These are phyloP conservation scores for Picochlorum sp. DNA, from an alignment of 139 green algal genomes.

Conservation along the genomic window DNA sequence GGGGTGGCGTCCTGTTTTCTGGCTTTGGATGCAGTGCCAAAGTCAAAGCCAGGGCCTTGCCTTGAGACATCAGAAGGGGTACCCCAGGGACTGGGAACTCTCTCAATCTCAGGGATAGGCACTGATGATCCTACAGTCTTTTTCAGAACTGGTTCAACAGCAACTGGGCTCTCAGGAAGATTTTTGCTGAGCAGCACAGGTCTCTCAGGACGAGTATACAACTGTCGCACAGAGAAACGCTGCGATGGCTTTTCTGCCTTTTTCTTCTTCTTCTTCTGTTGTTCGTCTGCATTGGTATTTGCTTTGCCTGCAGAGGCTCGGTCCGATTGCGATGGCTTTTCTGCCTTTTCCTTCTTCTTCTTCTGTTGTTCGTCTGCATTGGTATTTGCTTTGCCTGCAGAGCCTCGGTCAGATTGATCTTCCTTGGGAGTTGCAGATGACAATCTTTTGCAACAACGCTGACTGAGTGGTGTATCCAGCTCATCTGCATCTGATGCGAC, in stretches of 20 bases:
- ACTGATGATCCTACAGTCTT: conserved; percentile 6
- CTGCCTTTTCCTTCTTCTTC: neutral
- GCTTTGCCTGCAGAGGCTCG: neutral
- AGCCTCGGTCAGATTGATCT: neutral
- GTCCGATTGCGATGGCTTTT: conserved; percentile 6
- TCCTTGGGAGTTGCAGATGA: neutral
- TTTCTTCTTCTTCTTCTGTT: neutral
- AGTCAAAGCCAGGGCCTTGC: neutral
- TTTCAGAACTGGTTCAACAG: neutral
- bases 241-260: conserved; percentile 1
- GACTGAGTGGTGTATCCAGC: conserved; percentile 25
- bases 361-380: neutral
- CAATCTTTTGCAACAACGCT: neutral
- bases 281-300: neutral
- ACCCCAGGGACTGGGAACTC: conserved; percentile 24
- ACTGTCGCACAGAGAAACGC: conserved; percentile 28
- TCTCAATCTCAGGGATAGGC: conserved; percentile 16
- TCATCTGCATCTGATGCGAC: conserved; percentile 16
- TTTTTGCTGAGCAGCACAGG: conserved; percentile 27
- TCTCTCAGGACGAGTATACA: conserved; percentile 15
- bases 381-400: neutral
- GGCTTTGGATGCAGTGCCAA: neutral
- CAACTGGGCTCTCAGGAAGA: conserved; percentile 14
- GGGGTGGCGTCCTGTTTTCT: neutral
- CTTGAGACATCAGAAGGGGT: conserved; percentile 4